Percentiles rank a stretch among this genome's conserved stretches.
phyloP scores from a whole-genome alignment of 1,284 basidiomycete species.

The Cryptococcus sp. region DNA sequence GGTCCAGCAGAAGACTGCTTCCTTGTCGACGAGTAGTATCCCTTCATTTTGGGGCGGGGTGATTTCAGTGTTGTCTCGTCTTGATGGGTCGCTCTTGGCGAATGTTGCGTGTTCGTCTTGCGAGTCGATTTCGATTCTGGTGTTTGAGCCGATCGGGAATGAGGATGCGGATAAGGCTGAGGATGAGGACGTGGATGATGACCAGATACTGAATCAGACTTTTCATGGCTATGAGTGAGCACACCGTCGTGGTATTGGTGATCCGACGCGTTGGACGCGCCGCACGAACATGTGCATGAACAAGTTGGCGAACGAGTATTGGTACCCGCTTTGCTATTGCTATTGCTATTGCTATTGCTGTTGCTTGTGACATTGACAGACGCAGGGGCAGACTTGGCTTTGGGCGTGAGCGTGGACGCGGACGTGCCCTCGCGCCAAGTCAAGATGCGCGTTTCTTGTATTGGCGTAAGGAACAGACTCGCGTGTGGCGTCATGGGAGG shows the following conservation, averaged over 20 bases:
- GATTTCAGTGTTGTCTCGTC: background rate
- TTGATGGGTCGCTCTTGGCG: background rate
- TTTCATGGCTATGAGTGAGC: too few species aligned
- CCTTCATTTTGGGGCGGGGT: background rate
- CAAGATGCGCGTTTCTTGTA: conserved; percentile 5
- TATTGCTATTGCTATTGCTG: background rate
- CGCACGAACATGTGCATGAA: too few species aligned
- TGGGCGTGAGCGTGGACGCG: background rate
- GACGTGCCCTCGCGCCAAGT: background rate
- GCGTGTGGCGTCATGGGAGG: background rate
- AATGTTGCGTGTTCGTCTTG: too few species aligned
- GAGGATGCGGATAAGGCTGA: background rate
- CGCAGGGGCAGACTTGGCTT: conserved; percentile 4
- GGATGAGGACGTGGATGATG: too few species aligned
- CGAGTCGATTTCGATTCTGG: background rate
- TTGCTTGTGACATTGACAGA: background rate
- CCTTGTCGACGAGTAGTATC: conserved; percentile 1
- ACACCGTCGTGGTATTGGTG: too few species aligned
- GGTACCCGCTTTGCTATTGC: background rate
- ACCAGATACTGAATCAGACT: too few species aligned
- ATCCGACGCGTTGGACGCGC: too few species aligned
- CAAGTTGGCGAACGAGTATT: background rate
- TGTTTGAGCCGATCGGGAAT: background rate
- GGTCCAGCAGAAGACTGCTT: background rate
- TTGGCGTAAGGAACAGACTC: conserved; percentile 1